Conservation (phyloP, 129 eudicot genomes). For the Chrysanthemum seticuspe region DNA sequence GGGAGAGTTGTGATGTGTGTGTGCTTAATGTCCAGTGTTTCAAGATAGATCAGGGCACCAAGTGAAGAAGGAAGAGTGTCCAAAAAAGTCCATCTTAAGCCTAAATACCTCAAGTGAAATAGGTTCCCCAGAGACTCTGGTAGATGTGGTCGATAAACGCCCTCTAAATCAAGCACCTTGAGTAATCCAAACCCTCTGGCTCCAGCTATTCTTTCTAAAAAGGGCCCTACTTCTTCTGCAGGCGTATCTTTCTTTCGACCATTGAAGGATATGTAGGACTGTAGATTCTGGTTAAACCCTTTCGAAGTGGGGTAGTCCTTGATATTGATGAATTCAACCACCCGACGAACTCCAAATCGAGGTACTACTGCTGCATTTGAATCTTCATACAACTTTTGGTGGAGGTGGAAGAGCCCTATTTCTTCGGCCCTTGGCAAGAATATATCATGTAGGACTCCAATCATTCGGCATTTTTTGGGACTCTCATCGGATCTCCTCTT, state of each 20-base stretch:
- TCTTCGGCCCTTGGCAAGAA: conserved; percentile 29
- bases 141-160: conserved; percentile 30
- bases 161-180: conserved; percentile 36
- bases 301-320: conserved; percentile 17
- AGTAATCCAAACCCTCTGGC: conserved; percentile 35
- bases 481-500: conserved; percentile 26
- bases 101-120: conserved; percentile 32
- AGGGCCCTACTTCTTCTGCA: conserved; percentile 36
- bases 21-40: conserved; percentile 38
- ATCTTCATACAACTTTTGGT: conserved; percentile 7
- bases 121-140: conserved; percentile 32
- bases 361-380: conserved; percentile 17
- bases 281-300: conserved; percentile 24
- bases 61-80: conserved; percentile 39
- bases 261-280: conserved; percentile 36
- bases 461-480: conserved; percentile 38
- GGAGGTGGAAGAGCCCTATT: conserved; percentile 35
- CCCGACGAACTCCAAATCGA: conserved; percentile 27
- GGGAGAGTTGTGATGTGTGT: conserved; percentile 37
- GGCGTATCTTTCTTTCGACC: conserved; percentile 28
- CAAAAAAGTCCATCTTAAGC: conserved; percentile 36
- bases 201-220: conserved; percentile 28
- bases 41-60: conserved; percentile 31
- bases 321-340: conserved; percentile 28
- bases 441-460: conserved; percentile 25